phyloP scores from a whole-genome alignment of 345 rosid genomes.

The Ceriops zippeliana region DNA sequence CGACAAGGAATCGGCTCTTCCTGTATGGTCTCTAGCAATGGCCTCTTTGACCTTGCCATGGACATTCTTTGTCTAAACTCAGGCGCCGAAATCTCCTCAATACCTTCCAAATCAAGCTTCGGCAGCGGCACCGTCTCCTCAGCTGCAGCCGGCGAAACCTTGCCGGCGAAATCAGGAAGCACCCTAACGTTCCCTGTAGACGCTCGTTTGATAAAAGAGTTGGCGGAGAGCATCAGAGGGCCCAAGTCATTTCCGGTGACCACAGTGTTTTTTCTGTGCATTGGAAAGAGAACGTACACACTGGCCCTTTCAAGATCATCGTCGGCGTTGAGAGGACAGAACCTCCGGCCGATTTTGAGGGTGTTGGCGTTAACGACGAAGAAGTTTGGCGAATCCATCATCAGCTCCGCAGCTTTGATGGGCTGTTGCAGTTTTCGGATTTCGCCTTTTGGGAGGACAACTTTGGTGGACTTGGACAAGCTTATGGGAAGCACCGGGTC shows the following conservation, averaged over 20 bases:
- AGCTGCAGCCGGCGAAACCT: background rate
- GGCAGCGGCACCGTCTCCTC: background rate
- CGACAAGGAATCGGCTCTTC: conserved; percentile 8
- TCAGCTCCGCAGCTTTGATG: conserved; percentile 16
- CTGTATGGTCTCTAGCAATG: conserved; percentile 17
- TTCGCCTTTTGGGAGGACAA: conserved; percentile 16
- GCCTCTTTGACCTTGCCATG: conserved; percentile 26
- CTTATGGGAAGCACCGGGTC: background rate
- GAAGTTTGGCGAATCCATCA: conserved; percentile 16
- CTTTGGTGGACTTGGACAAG: conserved; percentile 7
- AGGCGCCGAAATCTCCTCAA: conserved; percentile 19
- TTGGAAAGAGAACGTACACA: conserved; percentile 18
- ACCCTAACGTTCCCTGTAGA: background rate
- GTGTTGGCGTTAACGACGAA: conserved; percentile 10
- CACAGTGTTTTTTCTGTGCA: conserved; percentile 14
- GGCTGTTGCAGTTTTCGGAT: conserved; percentile 8
- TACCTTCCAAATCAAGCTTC: conserved; percentile 17
- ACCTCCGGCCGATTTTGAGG: conserved; percentile 12
- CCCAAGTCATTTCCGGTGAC: conserved; percentile 12
- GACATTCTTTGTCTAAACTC: conserved; percentile 19
- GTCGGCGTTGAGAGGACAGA: conserved; percentile 16
- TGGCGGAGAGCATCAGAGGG: background rate
- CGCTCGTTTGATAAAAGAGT: background rate
- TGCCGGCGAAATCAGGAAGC: background rate
- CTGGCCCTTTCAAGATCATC: conserved; percentile 13